Conservation (phyloP, 169 alveolate genomes). For the Plasmodium billcollinsi region DNA sequence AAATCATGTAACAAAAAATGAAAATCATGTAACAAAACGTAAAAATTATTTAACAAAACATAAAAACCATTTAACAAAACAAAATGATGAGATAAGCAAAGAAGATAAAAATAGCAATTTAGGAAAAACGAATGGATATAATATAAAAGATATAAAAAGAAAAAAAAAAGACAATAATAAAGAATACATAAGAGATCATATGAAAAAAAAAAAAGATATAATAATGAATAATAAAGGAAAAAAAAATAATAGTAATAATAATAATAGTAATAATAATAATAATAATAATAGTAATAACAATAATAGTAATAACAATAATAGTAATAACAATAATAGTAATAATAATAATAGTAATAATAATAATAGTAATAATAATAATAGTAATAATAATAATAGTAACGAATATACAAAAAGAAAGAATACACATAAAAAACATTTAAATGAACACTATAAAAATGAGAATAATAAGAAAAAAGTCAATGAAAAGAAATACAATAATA, state of each 20-base stretch:
- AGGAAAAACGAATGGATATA: constrained; percentile 9
- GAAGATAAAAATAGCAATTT: constrained; percentile 20
- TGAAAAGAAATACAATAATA: constrained; percentile 11
- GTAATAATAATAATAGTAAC: neutral
- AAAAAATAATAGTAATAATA: neutral
- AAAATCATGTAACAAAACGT: neutral
- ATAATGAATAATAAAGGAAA: neutral
- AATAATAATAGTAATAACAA: constrained; percentile 14
- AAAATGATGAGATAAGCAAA: neutral
- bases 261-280: constrained; percentile 27
- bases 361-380: constrained; percentile 12
- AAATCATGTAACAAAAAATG: neutral
- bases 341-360: constrained; percentile 15
- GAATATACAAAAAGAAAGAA: constrained; percentile 23
- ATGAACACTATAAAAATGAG: constrained; percentile 29
- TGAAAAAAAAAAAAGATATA: constrained; percentile 34
- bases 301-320: constrained; percentile 23
- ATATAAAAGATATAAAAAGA: constrained; percentile 9
- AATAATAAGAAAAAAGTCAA: constrained; percentile 2
- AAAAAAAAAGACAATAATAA: constrained; percentile 51
- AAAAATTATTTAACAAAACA: neutral
- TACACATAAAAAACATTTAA: constrained; percentile 23
- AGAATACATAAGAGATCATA: constrained; percentile 34
- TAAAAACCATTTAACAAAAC: neutral
- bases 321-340: constrained; percentile 11